Evolutionary conservation across 768 basidiomycete genomes (phyloP).

Genomic region (Suillus ampliporus): DNA sequence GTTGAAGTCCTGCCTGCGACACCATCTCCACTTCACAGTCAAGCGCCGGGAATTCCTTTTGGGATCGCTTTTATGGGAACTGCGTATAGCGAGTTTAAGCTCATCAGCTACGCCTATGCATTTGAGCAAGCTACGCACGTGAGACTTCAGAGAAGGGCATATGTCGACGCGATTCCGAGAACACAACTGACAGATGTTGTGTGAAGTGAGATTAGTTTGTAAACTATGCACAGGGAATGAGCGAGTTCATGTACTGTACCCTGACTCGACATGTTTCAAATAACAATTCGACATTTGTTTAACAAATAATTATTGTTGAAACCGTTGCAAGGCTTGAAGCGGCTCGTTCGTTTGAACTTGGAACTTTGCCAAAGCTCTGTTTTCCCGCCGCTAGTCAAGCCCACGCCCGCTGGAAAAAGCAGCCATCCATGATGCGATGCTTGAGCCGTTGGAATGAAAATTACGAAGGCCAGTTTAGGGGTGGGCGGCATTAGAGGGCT

Average conservation of each 20-base stretch:
- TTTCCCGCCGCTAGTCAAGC: too few relatives aligned
- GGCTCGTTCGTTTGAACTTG: too few relatives aligned
- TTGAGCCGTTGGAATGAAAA: too few relatives aligned
- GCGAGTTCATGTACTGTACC: not conserved
- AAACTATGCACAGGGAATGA: conserved; percentile 28
- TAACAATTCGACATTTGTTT: too few relatives aligned
- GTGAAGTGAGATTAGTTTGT: conserved; percentile 1
- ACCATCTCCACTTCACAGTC: conserved; percentile 41
- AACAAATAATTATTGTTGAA: too few relatives aligned
- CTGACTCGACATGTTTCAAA: too few relatives aligned
- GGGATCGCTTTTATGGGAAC: conserved; percentile 52
- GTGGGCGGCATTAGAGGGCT: too few relatives aligned
- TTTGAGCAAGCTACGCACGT: conserved; percentile 63
- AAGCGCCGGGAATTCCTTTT: conserved; percentile 46
- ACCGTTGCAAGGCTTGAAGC: too few relatives aligned
- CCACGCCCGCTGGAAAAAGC: too few relatives aligned
- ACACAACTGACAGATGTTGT: conserved; percentile 50
- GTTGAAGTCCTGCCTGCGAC: conserved; percentile 32
- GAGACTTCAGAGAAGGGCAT: conserved; percentile 53
- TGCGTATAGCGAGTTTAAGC: conserved; percentile 49
- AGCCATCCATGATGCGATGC: too few relatives aligned
- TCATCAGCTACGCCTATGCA: conserved; percentile 51
- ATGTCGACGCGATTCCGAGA: conserved; percentile 57
- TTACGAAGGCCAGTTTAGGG: too few relatives aligned
- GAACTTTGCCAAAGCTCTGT: too few relatives aligned